phyloP scores from a whole-genome alignment of 768 basidiomycete species.

The Exidia glandulosa region DNA sequence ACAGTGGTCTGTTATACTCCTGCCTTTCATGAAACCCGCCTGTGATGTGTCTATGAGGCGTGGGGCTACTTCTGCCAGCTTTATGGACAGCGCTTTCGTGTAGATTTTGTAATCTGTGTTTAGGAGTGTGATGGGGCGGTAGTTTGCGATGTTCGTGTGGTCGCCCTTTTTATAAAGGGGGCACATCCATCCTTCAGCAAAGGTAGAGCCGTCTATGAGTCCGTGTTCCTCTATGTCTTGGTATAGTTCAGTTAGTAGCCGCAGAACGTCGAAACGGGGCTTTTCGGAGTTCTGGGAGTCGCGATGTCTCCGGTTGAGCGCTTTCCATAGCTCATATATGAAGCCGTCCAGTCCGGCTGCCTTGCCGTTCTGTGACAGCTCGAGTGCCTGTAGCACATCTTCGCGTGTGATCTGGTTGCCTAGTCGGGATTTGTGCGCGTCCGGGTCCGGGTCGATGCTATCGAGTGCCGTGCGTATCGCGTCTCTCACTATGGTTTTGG shows the following conservation, averaged over 20 bases:
- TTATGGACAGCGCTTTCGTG: constrained; percentile 4
- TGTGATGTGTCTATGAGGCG: constrained; percentile 8
- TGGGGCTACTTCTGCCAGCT: background rate
- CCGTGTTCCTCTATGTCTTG: background rate
- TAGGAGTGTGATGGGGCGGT: constrained; percentile 13
- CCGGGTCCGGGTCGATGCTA: too few species aligned
- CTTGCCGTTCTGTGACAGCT: background rate
- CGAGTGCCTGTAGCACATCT: background rate
- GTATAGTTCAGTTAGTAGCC: background rate
- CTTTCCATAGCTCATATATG: background rate
- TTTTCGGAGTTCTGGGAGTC: background rate
- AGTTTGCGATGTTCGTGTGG: constrained; percentile 6
- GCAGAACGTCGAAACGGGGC: background rate
- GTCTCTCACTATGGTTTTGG: too few species aligned
- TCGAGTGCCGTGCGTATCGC: too few species aligned
- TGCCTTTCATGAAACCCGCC: constrained; percentile 10
- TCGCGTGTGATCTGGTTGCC: too few species aligned
- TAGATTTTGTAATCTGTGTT: constrained; percentile 15
- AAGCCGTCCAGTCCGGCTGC: background rate
- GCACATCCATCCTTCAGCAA: constrained; percentile 12
- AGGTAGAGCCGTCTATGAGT: background rate
- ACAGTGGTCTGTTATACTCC: constrained; percentile 9
- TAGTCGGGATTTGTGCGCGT: too few species aligned
- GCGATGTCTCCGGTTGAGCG: background rate
- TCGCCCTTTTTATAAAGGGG: constrained; percentile 12